Base-by-base conservation (phyloP, 225 moss, liverwort and hornwort genomes). In the Physcomitrellopsis africana region DNA sequence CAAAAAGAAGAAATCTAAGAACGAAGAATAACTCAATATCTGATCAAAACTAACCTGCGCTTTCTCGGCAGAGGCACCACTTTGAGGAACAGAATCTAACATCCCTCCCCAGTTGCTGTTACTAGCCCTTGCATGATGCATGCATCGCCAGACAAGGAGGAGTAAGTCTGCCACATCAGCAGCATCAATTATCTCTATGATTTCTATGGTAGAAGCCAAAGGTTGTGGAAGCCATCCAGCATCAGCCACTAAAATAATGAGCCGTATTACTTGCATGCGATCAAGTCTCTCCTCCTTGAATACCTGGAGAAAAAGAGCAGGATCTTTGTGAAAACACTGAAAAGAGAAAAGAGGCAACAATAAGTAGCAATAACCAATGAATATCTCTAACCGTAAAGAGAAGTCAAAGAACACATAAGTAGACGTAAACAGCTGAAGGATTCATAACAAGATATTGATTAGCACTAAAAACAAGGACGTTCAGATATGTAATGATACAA, bases 141-240 rank as follows among this genome's bases (percentile, higher is more conserved):
- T 99, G 76, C 99, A 99, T 61, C 95, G 92, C 99, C 99, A 99
- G 60, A 95, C 95, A 59, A 99, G 85, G 79, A 99, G 83, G 60
- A 99, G 92, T 83, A 99, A 79, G 85, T 99, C 99, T 43, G 99
- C 90, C 72, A 95, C 85, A 68, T 93, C 95, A 52, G 99, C 89
- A 16, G 89, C 92, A 75, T 99, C 99, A 70, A 99, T 90, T 26
- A 89, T 76, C 73, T 89, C 86, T 52, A 99, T 89, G 79, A 99
- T 92, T 83, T 99, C 99, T 75, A 86, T 80, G 51, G 95, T 95
- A 10, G 89, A 86, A 67, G 95, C 95, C 78, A 99, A 68, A 53
- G 95, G 84, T 63, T 82, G 89, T 60, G 99, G 99, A 79, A 99
- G 83, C 99, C 99, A 99, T 64, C 93, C 91, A 73, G 90, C 84